Conservation (phyloP, 495 filamentous ascomycete species). For the Lepidopterella palustris region DNA sequence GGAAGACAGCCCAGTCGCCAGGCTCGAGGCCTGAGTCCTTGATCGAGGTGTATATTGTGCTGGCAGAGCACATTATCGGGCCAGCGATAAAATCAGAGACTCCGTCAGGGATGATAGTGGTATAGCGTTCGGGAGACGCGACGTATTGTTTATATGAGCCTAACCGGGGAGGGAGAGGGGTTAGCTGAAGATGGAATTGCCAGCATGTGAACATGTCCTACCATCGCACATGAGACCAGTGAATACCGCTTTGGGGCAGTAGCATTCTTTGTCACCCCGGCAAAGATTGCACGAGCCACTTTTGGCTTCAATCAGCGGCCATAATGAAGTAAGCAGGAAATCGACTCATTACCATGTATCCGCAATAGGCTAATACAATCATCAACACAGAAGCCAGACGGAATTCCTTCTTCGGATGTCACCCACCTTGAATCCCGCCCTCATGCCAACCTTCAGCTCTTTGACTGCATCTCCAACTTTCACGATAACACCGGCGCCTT, state of each 20-base stretch:
- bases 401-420: background rate
- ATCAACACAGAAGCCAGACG: background rate
- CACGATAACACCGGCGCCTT: constrained; percentile 52
- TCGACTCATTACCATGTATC: constrained; percentile 37
- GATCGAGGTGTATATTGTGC: constrained; percentile 40
- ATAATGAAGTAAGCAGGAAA: background rate
- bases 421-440: constrained; percentile 46
- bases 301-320: background rate
- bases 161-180: background rate
- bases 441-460: constrained; percentile 51
- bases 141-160: constrained; percentile 42
- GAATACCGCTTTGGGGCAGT: constrained; percentile 33
- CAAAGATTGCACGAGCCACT: constrained; percentile 48
- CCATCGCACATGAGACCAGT: constrained; percentile 32
- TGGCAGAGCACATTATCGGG: constrained; percentile 44
- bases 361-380: constrained; percentile 39
- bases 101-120: constrained; percentile 39
- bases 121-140: constrained; percentile 41
- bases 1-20: constrained; percentile 42
- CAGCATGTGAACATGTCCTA: background rate
- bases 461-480: constrained; percentile 47
- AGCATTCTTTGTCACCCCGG: constrained; percentile 36
- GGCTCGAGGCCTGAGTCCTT: constrained; percentile 36
- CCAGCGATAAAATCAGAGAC: constrained; percentile 41
- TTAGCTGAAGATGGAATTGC: background rate